phyloP scores from a whole-genome alignment of 352 stramenopile genomes.

The Phytophthora kernoviae region DNA sequence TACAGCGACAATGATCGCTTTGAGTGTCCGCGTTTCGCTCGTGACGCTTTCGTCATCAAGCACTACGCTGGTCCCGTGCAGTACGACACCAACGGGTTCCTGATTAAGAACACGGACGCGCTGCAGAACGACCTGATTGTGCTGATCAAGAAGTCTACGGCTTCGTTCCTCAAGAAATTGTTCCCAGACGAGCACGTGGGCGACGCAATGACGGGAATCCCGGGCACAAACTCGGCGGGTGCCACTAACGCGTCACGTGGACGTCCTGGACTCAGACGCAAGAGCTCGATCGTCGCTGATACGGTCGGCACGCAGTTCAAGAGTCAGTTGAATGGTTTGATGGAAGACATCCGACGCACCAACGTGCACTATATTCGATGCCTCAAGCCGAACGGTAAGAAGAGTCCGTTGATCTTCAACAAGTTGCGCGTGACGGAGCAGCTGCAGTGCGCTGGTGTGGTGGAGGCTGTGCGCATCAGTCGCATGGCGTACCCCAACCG shows the following conservation, averaged over 20 bases:
- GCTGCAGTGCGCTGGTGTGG: conserved; percentile 96
- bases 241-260: conserved; percentile 24
- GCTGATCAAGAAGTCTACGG: conserved; percentile 73
- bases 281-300: conserved; percentile 83
- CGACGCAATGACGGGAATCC: conserved; percentile 50
- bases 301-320: conserved; percentile 94
- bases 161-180: conserved; percentile 75
- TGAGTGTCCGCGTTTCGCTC: conserved; percentile 78
- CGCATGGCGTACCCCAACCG: conserved; percentile 98
- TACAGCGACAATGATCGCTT: conserved; percentile 91
- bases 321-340: conserved; percentile 92
- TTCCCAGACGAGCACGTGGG: conserved; percentile 75
- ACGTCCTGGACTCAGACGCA: conserved; percentile 59
- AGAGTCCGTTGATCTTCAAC: conserved; percentile 90
- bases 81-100: conserved; percentile 93
- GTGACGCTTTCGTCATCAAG: conserved; percentile 93
- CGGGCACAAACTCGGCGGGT: conserved; percentile 22
- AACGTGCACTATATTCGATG: conserved; percentile 99
- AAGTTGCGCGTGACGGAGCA: conserved; percentile 95
- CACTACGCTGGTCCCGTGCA: conserved; percentile 96
- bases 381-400: conserved; percentile 98
- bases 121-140: conserved; percentile 93
- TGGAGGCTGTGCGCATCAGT: conserved; percentile 98
- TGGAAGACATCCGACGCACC: conserved; percentile 95
- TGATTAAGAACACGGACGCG: conserved; percentile 98